A percentile compares a stretch with the other conserved stretches of the same genome.
These are phyloP conservation scores for Phaseolus lunatus DNA, from an alignment of 306 rosid species.

Conservation along the genomic window DNA sequence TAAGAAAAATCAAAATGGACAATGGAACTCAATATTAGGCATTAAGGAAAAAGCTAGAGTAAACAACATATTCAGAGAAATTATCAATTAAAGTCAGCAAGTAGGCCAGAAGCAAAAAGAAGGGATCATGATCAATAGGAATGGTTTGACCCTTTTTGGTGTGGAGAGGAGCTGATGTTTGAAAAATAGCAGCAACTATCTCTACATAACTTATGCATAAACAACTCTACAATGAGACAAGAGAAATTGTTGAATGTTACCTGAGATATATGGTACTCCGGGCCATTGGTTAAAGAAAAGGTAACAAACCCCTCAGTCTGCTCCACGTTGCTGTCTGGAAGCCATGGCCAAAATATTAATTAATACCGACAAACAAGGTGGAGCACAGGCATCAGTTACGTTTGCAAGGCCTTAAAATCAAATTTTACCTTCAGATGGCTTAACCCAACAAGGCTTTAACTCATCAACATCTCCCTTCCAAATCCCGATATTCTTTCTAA, in stretches of 20 bases:
- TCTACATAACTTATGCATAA: slow-evolving; percentile 5
- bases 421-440: slow-evolving; percentile 69
- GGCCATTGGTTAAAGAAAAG: slow-evolving; percentile 91
- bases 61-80: background rate
- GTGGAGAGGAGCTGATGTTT: slow-evolving; percentile 1
- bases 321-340: slow-evolving; percentile 69
- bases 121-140: background rate
- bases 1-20: background rate
- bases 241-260: slow-evolving; percentile 54
- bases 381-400: background rate
- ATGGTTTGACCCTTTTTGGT: background rate
- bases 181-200: background rate
- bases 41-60: background rate
- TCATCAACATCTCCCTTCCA: slow-evolving; percentile 70
- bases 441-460: slow-evolving; percentile 85
- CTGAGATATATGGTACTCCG: slow-evolving; percentile 96
- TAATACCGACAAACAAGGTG: slow-evolving; percentile 7
- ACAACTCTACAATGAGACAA: slow-evolving; percentile 34
- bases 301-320: slow-evolving; percentile 83
- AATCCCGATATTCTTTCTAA: slow-evolving; percentile 61
- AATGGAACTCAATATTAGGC: slow-evolving; percentile 18
- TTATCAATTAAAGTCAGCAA: slow-evolving; percentile 6
- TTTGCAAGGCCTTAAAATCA: slow-evolving; percentile 28
- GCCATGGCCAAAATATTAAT: slow-evolving; percentile 34
- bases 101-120: slow-evolving; percentile 14